A percentile compares a stretch with the other conserved stretches of the same genome.
phyloP scores from a whole-genome alignment of 1,284 basidiomycete species.

The Macrocystidia cucumis region DNA sequence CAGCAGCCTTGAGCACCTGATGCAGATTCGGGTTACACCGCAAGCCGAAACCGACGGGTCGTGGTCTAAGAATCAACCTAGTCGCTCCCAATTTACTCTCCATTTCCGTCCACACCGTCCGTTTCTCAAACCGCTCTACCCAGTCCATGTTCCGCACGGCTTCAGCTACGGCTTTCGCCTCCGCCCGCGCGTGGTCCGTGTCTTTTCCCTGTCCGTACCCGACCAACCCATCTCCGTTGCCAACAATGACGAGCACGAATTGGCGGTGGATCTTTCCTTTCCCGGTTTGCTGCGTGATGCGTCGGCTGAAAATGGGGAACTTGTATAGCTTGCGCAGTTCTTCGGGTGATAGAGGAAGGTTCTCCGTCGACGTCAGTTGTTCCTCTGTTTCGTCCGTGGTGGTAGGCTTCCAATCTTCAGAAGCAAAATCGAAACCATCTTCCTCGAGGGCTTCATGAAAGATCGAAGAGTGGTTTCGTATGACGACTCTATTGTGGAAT shows the following conservation, averaged over 20 bases:
- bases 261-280: conserved; percentile 77
- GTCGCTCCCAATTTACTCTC: conserved; percentile 84
- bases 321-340: conserved; percentile 33
- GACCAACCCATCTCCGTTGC: conserved; percentile 83
- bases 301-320: conserved; percentile 50
- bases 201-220: conserved; percentile 89
- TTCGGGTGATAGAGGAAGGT: conserved; percentile 13
- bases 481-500: conserved; percentile 48
- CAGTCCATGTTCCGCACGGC: conserved; percentile 86
- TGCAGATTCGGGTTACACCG: conserved; percentile 88
- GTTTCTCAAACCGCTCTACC: conserved; percentile 82
- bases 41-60: conserved; percentile 92
- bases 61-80: conserved; percentile 75
- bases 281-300: conserved; percentile 76
- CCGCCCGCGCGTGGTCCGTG: conserved; percentile 49
- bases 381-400: conserved; percentile 24
- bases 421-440: conserved; percentile 19
- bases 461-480: conserved; percentile 54
- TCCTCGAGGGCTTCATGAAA: conserved; percentile 29
- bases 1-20: conserved; percentile 84
- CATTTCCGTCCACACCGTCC: conserved; percentile 90
- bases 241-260: conserved; percentile 72
- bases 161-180: conserved; percentile 60
- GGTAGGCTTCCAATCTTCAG: conserved; percentile 17
- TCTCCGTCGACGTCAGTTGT: conserved; percentile 16